Conservation (phyloP, 495 filamentous ascomycete species). For the Podospora anserina region DNA sequence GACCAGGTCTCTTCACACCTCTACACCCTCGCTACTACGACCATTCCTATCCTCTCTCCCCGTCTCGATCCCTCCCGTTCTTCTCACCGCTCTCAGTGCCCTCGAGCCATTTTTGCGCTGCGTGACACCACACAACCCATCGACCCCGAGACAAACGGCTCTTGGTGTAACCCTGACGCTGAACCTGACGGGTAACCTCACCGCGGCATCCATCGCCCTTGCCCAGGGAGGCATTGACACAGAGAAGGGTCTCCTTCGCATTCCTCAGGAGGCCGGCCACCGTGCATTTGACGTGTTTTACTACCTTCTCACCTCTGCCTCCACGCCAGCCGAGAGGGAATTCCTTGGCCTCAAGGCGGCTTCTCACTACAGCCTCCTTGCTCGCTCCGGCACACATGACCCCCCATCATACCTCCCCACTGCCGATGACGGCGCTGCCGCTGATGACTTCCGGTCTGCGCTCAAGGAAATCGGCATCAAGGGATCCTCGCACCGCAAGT, state of each 20-base stretch:
- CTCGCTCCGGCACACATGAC: conserved; percentile 78
- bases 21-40: conserved; percentile 76
- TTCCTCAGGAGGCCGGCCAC: conserved; percentile 75
- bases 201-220: conserved; percentile 69
- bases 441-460: conserved; percentile 82
- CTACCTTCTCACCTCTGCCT: conserved; percentile 85
- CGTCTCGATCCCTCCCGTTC: conserved; percentile 64
- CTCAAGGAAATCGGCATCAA: conserved; percentile 91
- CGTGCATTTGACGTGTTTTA: conserved; percentile 99
- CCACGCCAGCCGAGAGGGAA: conserved; percentile 86
- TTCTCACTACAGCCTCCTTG: conserved; percentile 72
- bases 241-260: conserved; percentile 70
- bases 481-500: conserved; percentile 69
- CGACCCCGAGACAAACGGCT: conserved; percentile 75
- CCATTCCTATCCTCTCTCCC: conserved; percentile 82
- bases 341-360: conserved; percentile 82
- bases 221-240: conserved; percentile 89
- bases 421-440: conserved; percentile 87
- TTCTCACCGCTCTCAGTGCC: conserved; percentile 72
- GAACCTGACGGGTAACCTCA: conserved; percentile 73
- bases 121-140: conserved; percentile 85
- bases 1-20: conserved; percentile 76
- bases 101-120: conserved; percentile 82
- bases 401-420: conserved; percentile 88
- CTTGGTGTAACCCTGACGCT: conserved; percentile 78